Percentiles rank a stretch among this genome's conserved stretches.
Conservation (phyloP, 2,329 filamentous ascomycete species). For the Lecanicillium sp. region DNA sequence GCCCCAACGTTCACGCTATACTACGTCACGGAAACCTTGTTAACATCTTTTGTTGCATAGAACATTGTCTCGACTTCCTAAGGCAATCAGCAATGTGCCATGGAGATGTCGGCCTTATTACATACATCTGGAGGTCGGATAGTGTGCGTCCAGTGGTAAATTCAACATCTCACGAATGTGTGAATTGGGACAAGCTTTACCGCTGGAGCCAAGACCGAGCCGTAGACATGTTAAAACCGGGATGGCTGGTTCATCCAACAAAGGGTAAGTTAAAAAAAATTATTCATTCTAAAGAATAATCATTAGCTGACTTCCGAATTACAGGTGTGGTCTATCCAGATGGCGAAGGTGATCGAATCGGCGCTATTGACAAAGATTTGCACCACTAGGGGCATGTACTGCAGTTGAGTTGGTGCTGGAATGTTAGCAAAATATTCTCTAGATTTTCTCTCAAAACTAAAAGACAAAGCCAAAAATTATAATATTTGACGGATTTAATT, state of each 20-base stretch:
- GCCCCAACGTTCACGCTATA: not conserved
- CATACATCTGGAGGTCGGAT: conserved; percentile 8
- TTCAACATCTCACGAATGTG: conserved; percentile 9
- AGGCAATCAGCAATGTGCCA: conserved; percentile 12
- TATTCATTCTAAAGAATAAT: too few relatives aligned
- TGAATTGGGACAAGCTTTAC: conserved; percentile 10
- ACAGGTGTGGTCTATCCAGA: conserved; percentile 3
- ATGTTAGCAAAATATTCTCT: too few relatives aligned
- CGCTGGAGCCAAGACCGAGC: conserved; percentile 9
- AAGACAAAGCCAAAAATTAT: not conserved
- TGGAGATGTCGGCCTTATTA: conserved; percentile 10
- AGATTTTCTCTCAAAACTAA: too few relatives aligned
- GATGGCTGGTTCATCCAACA: conserved; percentile 10
- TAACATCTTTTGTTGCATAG: not conserved
- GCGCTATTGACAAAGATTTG: conserved; percentile 10
- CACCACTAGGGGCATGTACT: not conserved
- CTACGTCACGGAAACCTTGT: not conserved
- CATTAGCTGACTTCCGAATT: too few relatives aligned
- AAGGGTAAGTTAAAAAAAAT: not conserved
- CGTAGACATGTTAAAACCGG: conserved; percentile 7
- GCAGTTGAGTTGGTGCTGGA: not conserved
- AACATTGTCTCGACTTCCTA: conserved; percentile 10
- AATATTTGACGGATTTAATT: too few relatives aligned
- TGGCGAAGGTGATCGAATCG: conserved; percentile 3
- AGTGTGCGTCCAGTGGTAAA: conserved; percentile 4